Evolutionary conservation across 768 basidiomycete species (phyloP), one percentile per base, ranked within the genome.

Genomic region (Nidularia pulvinata): DNA sequence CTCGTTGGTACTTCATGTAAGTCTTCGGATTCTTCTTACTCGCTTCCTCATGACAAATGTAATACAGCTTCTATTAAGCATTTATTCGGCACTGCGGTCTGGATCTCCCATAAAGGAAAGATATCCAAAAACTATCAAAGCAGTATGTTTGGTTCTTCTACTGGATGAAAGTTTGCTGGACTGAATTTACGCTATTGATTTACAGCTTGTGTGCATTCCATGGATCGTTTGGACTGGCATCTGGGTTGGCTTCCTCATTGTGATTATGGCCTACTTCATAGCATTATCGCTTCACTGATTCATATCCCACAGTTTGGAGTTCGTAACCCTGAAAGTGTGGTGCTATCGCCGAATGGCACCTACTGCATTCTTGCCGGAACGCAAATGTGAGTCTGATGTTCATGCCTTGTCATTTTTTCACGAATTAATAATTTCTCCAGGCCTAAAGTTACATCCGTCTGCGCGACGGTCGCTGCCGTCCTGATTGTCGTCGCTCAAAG

Each of bases 211-310:
- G 16, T 42, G 59, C 11, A 37, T 61, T 22, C 68, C 68, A 2
- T 72, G 70, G 68, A 46, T 66, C 6, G 49, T 64, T 7, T 72
- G 70, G 70, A 48, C 58, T 9, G 59, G 49, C 5, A 53, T 67
- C 13, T 59, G 65, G 14, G 48, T 64, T 11, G 63, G 62, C 6
- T 56, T 66, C 5, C 46, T 70, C 13, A 39, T 66, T n/a, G 70
- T 69, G 43, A 54, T 65, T 43, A 33, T 7, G 7, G 4, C 11
- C 3, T 16, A 3, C 0, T 25, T n/a, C 4, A n/a, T 9, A 11
- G 32, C 1, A 7, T 16, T n/a, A 43, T 35, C 36, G 36, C 25
- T 4, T 32, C 9, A 47, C 9, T 44, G 9, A 22, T 30, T 32
- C 14, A 11, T 13, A 33, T 25, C 46, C 46, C 11, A 34, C 36